phyloP scores from a whole-genome alignment of 495 filamentous ascomycete species.

The Penicillium cataractarum region DNA sequence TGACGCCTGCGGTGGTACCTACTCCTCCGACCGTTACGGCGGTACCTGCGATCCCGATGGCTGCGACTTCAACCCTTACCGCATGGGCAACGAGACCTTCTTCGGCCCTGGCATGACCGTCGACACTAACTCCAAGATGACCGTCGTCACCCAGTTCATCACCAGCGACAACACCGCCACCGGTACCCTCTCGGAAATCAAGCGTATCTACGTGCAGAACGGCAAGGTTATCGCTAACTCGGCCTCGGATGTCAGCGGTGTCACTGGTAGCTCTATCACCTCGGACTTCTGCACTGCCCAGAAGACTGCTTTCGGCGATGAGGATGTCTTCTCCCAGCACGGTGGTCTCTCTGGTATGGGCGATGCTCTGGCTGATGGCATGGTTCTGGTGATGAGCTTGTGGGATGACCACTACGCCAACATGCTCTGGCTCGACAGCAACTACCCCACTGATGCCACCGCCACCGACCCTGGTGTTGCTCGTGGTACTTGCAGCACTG shows the following conservation, averaged over 20 bases:
- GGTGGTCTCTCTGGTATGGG: constrained; percentile 66
- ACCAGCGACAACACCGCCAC: constrained; percentile 56
- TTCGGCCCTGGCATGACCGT: constrained; percentile 63
- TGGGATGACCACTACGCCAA: constrained; percentile 78
- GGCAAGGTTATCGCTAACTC: constrained; percentile 65
- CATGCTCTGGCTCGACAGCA: constrained; percentile 86
- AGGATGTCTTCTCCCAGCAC: constrained; percentile 57
- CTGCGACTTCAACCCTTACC: constrained; percentile 83
- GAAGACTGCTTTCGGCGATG: constrained; percentile 64
- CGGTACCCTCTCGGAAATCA: constrained; percentile 63
- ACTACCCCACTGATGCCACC: constrained; percentile 63
- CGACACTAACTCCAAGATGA: constrained; percentile 66
- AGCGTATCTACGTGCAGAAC: constrained; percentile 73
- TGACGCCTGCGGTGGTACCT: constrained; percentile 56
- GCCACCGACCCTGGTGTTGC: constrained; percentile 62
- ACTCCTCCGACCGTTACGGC: constrained; percentile 43
- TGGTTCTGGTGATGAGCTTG: constrained; percentile 77
- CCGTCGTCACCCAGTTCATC: constrained; percentile 73
- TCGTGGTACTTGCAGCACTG: constrained; percentile 68
- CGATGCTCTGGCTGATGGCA: constrained; percentile 55
- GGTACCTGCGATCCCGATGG: constrained; percentile 75
- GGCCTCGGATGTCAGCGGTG: constrained; percentile 53
- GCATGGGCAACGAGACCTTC: constrained; percentile 64
- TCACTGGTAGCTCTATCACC: constrained; percentile 62
- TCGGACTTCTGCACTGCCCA: constrained; percentile 62